Base-by-base conservation (phyloP, 768 basidiomycete species). In the Coprinopsis marcescibilis region DNA sequence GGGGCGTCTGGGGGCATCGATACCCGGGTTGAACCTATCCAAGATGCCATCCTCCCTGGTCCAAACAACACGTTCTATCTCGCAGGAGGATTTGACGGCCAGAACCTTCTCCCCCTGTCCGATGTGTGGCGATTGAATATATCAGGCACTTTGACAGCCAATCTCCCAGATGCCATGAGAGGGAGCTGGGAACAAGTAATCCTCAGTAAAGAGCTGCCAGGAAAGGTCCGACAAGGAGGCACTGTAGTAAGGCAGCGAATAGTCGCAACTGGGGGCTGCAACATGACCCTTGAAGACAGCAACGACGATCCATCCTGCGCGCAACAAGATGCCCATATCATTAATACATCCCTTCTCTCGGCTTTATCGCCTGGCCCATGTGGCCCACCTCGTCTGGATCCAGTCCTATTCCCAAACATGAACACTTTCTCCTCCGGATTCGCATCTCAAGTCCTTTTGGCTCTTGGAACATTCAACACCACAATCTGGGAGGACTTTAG, bases 1-100 rank as follows among this genome's bases (percentile, higher is more conserved):
- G 80, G 81, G 34, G 81, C 86, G 1, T 76, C 77, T 14, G 89
- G 89, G 39, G 89, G 89, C 1, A 82, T 80, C 32, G 89, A 91
- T 55, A 64, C 68, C 34, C 72, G 77, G n/a, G 68, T 68, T 3
- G 25, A 59, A 12, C 57, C 69, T 34, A 61, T 69, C 41, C 66
- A 69, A 50, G 75, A 75, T 57, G 61, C 70, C 19, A 52, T 69
- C 8, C 52, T 72, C 7, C 68, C 72, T 14, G 73, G 73, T 12
- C 81, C 81, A 32, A 85, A 82, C 56, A 89, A 83, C 52, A 80
- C 83, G 0, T 79, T 89, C 54, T 88, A 78, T 63, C 67, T 89
- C 55, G 72, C 76, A 6, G 89, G 89, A n/a, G 89, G 89, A 6
- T 73, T 71, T 21, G 66, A 84, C 51, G 76, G 72, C 8, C 64